phyloP scores from a whole-genome alignment of 2,329 filamentous ascomycete genomes.

The Aureobasidium sp. region DNA sequence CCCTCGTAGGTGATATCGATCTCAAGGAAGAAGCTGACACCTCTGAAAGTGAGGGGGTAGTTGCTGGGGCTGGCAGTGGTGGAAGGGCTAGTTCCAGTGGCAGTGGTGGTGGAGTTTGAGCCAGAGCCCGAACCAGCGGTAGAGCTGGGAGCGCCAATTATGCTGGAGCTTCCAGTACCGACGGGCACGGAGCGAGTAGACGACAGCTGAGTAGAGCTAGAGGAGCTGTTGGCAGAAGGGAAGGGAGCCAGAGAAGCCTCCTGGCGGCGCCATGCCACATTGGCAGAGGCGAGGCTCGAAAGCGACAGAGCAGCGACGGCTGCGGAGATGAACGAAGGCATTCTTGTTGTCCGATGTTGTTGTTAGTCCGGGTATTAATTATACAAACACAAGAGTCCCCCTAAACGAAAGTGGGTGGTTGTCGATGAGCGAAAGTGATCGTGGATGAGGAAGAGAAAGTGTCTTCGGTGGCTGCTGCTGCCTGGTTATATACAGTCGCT shows the following conservation, averaged over 20 bases:
- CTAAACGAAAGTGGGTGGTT: conserved; percentile 1
- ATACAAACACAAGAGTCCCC: conserved; percentile 5
- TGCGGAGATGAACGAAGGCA: conserved; percentile 8
- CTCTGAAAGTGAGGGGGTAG: neutral
- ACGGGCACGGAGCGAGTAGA: neutral
- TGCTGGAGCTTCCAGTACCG: conserved; percentile 3
- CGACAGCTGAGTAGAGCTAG: neutral
- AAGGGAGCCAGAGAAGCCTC: neutral
- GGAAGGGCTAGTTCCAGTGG: neutral
- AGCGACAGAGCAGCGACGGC: conserved; percentile 9
- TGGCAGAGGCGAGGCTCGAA: conserved; percentile 4
- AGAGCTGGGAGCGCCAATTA: neutral
- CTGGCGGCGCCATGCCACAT: neutral
- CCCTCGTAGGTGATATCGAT: neutral
- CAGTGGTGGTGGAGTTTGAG: neutral
- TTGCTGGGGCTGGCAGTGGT: neutral
- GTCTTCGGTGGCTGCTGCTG: neutral
- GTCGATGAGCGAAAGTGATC: neutral
- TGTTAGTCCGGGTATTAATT: conserved; percentile 4
- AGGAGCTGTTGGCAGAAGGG: neutral
- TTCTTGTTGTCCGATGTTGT: neutral
- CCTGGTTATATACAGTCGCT: conserved; percentile 6
- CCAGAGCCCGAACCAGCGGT: neutral
- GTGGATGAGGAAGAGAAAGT: neutral
- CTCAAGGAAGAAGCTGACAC: neutral